Evolutionary conservation across 805 yeast species (phyloP).

Genomic region (Babjeviella inositovora): DNA sequence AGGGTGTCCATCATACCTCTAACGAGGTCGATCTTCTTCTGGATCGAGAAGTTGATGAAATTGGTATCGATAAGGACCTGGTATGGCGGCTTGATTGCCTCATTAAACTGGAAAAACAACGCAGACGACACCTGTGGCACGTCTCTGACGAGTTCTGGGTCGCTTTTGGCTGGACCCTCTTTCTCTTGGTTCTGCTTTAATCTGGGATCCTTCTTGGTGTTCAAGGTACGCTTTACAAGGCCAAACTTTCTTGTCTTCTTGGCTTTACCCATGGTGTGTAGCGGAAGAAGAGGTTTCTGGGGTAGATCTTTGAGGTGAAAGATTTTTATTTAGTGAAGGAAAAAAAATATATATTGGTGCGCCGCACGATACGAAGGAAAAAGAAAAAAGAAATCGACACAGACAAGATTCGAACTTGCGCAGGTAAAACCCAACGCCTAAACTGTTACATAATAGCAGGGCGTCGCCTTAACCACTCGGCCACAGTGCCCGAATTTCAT

Average conservation of each 20-base stretch:
- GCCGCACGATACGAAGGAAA: too few species aligned
- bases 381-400: too few species aligned
- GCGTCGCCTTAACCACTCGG: too few species aligned
- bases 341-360: too few species aligned
- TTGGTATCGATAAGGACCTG: constrained; percentile 93
- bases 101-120: constrained; percentile 84
- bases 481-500: too few species aligned
- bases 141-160: constrained; percentile 59
- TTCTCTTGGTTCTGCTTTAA: constrained; percentile 24
- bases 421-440: too few species aligned
- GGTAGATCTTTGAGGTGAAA: too few species aligned
- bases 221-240: constrained; percentile 70
- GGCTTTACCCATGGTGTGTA: constrained; percentile 72
- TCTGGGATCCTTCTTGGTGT: constrained; percentile 58
- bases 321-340: too few species aligned
- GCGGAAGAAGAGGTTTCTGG: too few species aligned
- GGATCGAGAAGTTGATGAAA: constrained; percentile 91
- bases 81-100: constrained; percentile 94
- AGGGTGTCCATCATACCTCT: constrained; percentile 94
- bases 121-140: constrained; percentile 95
- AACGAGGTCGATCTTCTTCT: constrained; percentile 87
- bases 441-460: too few species aligned
- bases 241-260: constrained; percentile 95
- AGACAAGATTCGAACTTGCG: too few species aligned
- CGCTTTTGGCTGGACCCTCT: constrained; percentile 26